Conservation (phyloP, 2,329 filamentous ascomycete genomes). For the Sporothrix curviconia region DNA sequence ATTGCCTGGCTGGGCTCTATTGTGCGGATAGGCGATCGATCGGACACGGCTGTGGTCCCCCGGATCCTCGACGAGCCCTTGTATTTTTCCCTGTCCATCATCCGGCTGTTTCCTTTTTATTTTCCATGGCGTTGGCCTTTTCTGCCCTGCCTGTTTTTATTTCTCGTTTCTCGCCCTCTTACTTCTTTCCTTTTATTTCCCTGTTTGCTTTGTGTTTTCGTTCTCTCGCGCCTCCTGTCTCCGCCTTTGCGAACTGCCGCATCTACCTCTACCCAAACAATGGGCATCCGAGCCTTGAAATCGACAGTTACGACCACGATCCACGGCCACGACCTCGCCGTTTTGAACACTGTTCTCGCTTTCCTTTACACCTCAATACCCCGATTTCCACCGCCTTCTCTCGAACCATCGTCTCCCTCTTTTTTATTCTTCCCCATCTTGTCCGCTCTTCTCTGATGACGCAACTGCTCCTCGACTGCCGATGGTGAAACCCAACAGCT, state of each 20-base stretch:
- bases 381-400: neutral
- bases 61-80: slow-evolving; percentile 1
- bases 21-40: slow-evolving; percentile 4
- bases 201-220: neutral
- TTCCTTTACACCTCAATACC: too few species aligned
- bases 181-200: neutral
- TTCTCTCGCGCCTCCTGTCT: neutral
- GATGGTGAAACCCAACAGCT: slow-evolving; percentile 8
- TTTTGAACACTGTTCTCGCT: too few species aligned
- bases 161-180: too few species aligned
- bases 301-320: too few species aligned
- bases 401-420: neutral
- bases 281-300: too few species aligned
- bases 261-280: neutral
- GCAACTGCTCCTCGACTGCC: neutral
- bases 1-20: neutral
- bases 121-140: too few species aligned
- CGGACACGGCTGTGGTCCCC: slow-evolving; percentile 11
- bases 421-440: neutral
- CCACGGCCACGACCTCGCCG: too few species aligned
- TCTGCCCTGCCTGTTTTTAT: too few species aligned
- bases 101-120: neutral
- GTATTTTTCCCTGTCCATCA: neutral
- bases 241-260: neutral
- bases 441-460: neutral